Base-by-base conservation (phyloP, 768 basidiomycete species). In the Psilocybe subaeruginosa region DNA sequence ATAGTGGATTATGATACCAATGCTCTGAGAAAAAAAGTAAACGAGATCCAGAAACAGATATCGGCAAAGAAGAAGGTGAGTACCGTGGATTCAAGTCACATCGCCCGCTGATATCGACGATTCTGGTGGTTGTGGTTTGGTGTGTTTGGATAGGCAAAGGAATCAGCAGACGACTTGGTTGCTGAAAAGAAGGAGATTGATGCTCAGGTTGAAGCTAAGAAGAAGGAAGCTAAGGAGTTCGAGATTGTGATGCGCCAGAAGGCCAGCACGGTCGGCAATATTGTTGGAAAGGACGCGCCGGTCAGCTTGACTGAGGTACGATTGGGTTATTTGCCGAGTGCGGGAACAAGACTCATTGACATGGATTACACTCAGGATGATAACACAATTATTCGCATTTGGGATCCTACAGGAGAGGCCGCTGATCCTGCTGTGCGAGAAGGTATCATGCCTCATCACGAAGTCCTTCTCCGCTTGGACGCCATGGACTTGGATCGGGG, bases 401-500 rank as follows among this genome's bases (percentile, higher is more conserved):
- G 92, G 91, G 89, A 95, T 76, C 94, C 96, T 1, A 83, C 86
- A 39, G 91, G 89, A 6, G 85, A 88, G 23, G 80, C 85, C 60
- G 88, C 78, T 30, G 86, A 93, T 66, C 91, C 89, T 23, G 85
- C 89, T 66, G 83, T 86, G 67, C 86, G 84, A 72, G 77, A 82
- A 3, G 89, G 85, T 52, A 94, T 99, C 70, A 83, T 99, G 77
- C 89, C 97, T n/a, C 97, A 99, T 74, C 96, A 99, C 69, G 97
- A 99, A 78, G 94, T 99, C 27, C 84, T 99, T 50, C 85, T 95
- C 50, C 85, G 94, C 46, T 79, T 99, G 29, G 97, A 97, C 69
- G 95, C 94, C 23, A 95, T 97, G 85, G 97, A 99, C 74, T 87
- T 97, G 49, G 97, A 99, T 74, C 85, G 97, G 74, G 97, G 94